These are phyloP conservation scores for Ceratocystis papillata DNA, from an alignment of 2,329 filamentous ascomycete genomes.

Conservation along the genomic window DNA sequence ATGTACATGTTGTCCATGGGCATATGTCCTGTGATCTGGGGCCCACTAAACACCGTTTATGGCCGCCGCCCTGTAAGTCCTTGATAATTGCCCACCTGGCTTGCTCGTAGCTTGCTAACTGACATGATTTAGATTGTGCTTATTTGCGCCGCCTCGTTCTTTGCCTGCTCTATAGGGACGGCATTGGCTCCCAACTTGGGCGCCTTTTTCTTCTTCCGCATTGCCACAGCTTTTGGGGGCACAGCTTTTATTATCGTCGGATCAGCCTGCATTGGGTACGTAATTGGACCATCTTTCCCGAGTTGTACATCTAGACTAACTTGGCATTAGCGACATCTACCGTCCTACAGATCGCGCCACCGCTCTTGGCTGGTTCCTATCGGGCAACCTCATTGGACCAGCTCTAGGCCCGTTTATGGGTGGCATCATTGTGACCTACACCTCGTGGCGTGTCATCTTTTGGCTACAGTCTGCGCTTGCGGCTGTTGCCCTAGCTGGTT, in stretches of 20 bases:
- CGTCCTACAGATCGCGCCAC: conserved; percentile 58
- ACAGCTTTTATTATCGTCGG: conserved; percentile 65
- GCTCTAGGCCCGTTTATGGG: conserved; percentile 60
- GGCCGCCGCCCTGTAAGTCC: conserved; percentile 45
- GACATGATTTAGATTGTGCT: conserved; percentile 34
- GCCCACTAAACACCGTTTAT: conserved; percentile 57
- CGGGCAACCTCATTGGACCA: conserved; percentile 60
- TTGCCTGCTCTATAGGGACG: conserved; percentile 58
- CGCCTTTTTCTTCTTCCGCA: conserved; percentile 62
- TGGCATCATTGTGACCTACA: conserved; percentile 65
- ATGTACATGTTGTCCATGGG: conserved; percentile 68
- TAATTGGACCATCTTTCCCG: conserved; percentile 25
- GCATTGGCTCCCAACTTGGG: conserved; percentile 60
- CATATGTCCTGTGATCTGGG: conserved; percentile 57
- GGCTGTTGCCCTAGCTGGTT: conserved; percentile 46
- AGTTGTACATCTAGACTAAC: not conserved
- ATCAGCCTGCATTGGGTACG: conserved; percentile 53
- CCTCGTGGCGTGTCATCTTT: conserved; percentile 63
- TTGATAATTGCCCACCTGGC: not conserved
- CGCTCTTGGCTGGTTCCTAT: conserved; percentile 62
- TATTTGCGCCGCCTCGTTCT: conserved; percentile 51
- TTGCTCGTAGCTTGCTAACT: not conserved
- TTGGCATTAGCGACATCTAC: conserved; percentile 43
- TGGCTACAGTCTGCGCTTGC: conserved; percentile 64
- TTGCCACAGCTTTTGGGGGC: conserved; percentile 63